Evolutionary conservation across 2,329 filamentous ascomycete genomes (phyloP).

Genomic region (Gaeumannomyces tritici): DNA sequence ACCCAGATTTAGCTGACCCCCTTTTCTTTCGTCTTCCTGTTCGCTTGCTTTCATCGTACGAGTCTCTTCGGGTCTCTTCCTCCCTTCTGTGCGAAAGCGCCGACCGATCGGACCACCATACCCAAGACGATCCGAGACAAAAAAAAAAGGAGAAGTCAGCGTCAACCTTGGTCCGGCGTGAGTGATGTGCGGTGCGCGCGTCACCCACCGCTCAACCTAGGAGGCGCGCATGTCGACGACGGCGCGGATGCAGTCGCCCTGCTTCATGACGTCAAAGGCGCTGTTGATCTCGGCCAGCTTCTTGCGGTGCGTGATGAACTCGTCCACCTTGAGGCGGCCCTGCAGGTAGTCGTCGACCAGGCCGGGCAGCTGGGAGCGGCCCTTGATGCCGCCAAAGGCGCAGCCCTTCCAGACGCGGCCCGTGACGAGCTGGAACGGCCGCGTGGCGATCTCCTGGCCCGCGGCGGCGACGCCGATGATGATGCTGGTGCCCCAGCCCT

Average conservation of each 20-base stretch:
- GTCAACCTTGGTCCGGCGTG: too few relatives aligned
- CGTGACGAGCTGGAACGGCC: slow-evolving; percentile 94
- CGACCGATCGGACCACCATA: too few relatives aligned
- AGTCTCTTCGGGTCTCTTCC: background rate
- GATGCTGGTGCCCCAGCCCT: slow-evolving; percentile 97
- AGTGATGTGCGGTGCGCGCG: too few relatives aligned
- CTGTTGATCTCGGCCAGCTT: slow-evolving; percentile 73
- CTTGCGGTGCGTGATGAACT: slow-evolving; percentile 97
- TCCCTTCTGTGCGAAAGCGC: too few relatives aligned
- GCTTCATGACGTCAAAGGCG: slow-evolving; percentile 86
- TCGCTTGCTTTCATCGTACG: background rate
- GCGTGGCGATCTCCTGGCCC: slow-evolving; percentile 87
- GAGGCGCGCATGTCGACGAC: slow-evolving; percentile 59
- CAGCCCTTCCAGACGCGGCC: slow-evolving; percentile 97
- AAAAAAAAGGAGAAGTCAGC: too few relatives aligned
- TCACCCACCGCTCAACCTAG: too few relatives aligned
- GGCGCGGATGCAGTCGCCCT: slow-evolving; percentile 91
- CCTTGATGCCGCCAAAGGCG: slow-evolving; percentile 97
- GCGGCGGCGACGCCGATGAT: slow-evolving; percentile 96
- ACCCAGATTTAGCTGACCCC: background rate
- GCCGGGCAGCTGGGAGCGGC: slow-evolving; percentile 78
- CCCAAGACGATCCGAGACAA: too few relatives aligned
- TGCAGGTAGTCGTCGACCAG: slow-evolving; percentile 85
- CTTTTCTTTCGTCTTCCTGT: background rate
- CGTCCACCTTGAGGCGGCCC: slow-evolving; percentile 91